Conservation (phyloP, 768 basidiomycete genomes). For the Psilocybe tampanensis region DNA sequence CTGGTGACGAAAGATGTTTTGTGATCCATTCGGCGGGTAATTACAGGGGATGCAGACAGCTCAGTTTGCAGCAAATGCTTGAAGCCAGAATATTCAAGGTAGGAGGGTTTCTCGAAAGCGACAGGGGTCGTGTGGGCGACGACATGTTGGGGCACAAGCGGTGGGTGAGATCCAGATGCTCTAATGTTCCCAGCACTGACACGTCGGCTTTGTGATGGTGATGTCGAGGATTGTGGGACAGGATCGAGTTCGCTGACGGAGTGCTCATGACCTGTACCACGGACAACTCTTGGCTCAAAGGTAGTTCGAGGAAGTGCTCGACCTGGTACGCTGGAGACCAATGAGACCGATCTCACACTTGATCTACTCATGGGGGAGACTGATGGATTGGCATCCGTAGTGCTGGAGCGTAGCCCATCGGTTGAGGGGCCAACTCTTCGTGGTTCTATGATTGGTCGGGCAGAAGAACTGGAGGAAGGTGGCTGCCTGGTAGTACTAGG, state of each 20-base stretch:
- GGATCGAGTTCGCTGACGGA: constrained; percentile 41
- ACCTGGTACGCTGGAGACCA: constrained; percentile 29
- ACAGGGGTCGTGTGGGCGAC: constrained; percentile 31
- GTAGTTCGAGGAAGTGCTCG: constrained; percentile 30
- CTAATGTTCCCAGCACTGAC: constrained; percentile 23
- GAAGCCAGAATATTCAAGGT: constrained; percentile 77
- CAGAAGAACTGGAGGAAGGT: constrained; percentile 30
- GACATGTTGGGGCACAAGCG: constrained; percentile 29
- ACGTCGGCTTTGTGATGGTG: constrained; percentile 28
- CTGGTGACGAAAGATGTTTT: constrained; percentile 13
- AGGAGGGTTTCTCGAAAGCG: constrained; percentile 66
- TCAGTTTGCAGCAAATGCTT: constrained; percentile 70
- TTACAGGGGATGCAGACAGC: constrained; percentile 33
- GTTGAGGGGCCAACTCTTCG: constrained; percentile 37
- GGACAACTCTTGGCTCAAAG: constrained; percentile 73
- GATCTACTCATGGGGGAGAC: constrained; percentile 44
- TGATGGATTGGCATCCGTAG: constrained; percentile 31
- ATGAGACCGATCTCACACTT: constrained; percentile 35
- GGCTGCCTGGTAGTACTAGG: constrained; percentile 33
- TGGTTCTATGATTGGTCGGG: constrained; percentile 32
- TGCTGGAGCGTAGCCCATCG: constrained; percentile 28
- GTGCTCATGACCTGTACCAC: constrained; percentile 33
- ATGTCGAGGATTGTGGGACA: constrained; percentile 39
- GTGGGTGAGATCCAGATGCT: constrained; percentile 28
- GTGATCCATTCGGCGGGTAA: constrained; percentile 40